Evolutionary conservation across 2,329 filamentous ascomycete genomes (phyloP).

Genomic region (Beauveria asiatica): DNA sequence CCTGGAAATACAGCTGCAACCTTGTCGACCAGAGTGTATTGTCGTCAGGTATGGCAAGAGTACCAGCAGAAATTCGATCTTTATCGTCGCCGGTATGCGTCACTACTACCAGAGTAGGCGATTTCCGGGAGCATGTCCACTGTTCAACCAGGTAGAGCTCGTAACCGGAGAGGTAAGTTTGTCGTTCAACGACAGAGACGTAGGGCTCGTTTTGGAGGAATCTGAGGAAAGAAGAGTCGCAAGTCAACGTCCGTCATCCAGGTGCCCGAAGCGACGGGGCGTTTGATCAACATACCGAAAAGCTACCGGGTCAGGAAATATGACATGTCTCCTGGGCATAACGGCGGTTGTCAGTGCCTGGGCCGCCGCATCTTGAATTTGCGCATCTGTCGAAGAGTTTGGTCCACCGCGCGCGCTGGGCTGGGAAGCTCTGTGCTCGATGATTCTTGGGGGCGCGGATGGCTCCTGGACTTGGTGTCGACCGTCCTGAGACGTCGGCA

Average conservation of each 20-base stretch:
- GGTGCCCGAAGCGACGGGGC: neutral
- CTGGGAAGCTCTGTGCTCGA: slow-evolving; percentile 18
- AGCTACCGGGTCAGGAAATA: slow-evolving; percentile 51
- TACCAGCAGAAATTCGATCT: slow-evolving; percentile 68
- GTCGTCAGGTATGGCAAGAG: slow-evolving; percentile 74
- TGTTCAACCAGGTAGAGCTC: slow-evolving; percentile 94
- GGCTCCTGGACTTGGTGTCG: slow-evolving; percentile 21
- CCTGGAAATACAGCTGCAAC: slow-evolving; percentile 76
- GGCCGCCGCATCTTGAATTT: slow-evolving; percentile 16
- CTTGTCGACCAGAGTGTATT: slow-evolving; percentile 71
- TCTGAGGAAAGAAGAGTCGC: slow-evolving; percentile 24
- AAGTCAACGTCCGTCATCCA: neutral
- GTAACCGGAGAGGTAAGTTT: slow-evolving; percentile 66
- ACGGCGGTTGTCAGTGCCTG: slow-evolving; percentile 15
- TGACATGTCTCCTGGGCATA: slow-evolving; percentile 36
- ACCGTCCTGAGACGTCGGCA: slow-evolving; percentile 21
- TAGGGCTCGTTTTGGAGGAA: slow-evolving; percentile 81
- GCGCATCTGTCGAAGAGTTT: slow-evolving; percentile 13
- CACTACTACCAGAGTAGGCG: slow-evolving; percentile 84
- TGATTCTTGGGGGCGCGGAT: slow-evolving; percentile 14
- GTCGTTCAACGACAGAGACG: slow-evolving; percentile 66
- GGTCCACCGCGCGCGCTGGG: slow-evolving; percentile 16
- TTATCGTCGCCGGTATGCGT: slow-evolving; percentile 85
- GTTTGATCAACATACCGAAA: slow-evolving; percentile 33
- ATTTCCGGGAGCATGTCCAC: slow-evolving; percentile 87